These are phyloP conservation scores for Suillus tomentosus DNA, from an alignment of 768 basidiomycete genomes.

Conservation along the genomic window DNA sequence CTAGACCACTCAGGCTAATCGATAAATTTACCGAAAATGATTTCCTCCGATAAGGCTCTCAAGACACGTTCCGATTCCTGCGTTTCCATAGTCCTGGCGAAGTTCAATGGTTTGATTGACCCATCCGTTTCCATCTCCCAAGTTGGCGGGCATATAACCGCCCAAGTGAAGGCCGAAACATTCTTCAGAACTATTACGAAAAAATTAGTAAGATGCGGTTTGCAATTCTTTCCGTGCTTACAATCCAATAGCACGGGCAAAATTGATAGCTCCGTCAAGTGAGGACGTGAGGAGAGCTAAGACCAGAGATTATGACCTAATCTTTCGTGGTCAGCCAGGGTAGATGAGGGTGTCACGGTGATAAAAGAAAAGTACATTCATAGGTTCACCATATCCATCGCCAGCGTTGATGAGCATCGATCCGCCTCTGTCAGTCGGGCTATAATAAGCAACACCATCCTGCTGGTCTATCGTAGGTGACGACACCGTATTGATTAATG, in stretches of 20 bases:
- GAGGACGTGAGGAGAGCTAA: slow-evolving; percentile 58
- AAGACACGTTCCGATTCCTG: slow-evolving; percentile 36
- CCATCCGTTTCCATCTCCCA: slow-evolving; percentile 49
- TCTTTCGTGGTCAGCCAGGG: background rate
- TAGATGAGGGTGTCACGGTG: background rate
- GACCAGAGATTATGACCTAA: slow-evolving; percentile 65
- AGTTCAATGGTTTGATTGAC: slow-evolving; percentile 47
- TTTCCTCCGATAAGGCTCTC: slow-evolving; percentile 49
- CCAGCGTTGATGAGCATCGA: slow-evolving; percentile 45
- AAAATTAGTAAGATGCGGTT: slow-evolving; percentile 6
- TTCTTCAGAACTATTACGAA: slow-evolving; percentile 38
- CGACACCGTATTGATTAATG: background rate
- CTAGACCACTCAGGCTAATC: background rate
- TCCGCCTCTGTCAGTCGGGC: slow-evolving; percentile 40
- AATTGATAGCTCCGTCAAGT: slow-evolving; percentile 57
- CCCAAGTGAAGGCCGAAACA: slow-evolving; percentile 40
- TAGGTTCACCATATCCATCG: slow-evolving; percentile 42
- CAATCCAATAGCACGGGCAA: slow-evolving; percentile 65
- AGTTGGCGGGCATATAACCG: slow-evolving; percentile 41
- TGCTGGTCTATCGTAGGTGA: background rate
- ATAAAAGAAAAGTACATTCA: slow-evolving; percentile 39
- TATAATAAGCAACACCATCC: slow-evolving; percentile 31
- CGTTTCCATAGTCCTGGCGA: slow-evolving; percentile 43
- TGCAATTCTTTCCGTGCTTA: slow-evolving; percentile 31
- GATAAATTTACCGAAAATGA: slow-evolving; percentile 43